Conservation (phyloP, 2,329 filamentous ascomycete species). For the Pyrenochaeta sp. region DNA sequence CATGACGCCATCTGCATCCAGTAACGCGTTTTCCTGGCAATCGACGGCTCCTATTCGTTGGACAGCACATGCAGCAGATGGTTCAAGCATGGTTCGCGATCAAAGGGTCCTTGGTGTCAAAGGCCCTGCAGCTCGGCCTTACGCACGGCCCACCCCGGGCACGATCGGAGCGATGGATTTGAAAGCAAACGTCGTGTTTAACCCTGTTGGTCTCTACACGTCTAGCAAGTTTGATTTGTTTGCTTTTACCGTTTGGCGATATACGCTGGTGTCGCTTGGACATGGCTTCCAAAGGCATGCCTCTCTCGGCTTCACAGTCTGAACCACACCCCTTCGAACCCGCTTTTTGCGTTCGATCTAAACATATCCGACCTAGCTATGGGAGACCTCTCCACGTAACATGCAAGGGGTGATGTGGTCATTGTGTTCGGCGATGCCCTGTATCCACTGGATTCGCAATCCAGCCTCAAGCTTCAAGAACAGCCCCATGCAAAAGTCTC, state of each 20-base stretch:
- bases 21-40: constrained; percentile 18
- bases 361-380: too few species aligned
- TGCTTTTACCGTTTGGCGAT: too few species aligned
- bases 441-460: constrained; percentile 2
- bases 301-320: too few species aligned
- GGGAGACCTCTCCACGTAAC: too few species aligned
- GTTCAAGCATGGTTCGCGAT: constrained; percentile 8
- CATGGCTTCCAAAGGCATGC: too few species aligned
- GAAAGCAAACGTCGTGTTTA: too few species aligned
- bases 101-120: constrained; percentile 2
- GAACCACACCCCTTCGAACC: too few species aligned
- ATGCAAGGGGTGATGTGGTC: neutral
- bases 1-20: constrained; percentile 34
- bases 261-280: too few species aligned
- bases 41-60: constrained; percentile 15
- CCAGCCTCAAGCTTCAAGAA: constrained; percentile 19
- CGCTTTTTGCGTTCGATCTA: too few species aligned
- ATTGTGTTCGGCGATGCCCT: neutral
- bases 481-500: constrained; percentile 22
- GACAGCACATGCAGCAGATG: neutral
- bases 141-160: neutral
- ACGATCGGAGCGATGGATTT: neutral
- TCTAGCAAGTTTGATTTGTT: too few species aligned
- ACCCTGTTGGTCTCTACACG: too few species aligned
- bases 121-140: constrained; percentile 7